Conservation (phyloP, 805 yeast genomes). For the Candida koratica region DNA sequence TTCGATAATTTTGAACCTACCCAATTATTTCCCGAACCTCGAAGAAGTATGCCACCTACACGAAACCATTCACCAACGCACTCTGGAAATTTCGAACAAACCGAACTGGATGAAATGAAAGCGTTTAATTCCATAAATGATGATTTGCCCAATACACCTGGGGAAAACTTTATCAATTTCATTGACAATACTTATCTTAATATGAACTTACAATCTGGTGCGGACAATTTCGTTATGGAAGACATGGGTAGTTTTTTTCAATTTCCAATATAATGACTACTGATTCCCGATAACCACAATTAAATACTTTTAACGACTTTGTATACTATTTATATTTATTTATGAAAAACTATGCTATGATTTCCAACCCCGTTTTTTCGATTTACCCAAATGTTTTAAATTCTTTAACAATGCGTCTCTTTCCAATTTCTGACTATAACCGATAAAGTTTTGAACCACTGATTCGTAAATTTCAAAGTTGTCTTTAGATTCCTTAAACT, state of each 20-base stretch:
- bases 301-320: background rate
- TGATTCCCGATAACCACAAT: background rate
- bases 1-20: slow-evolving; percentile 54
- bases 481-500: slow-evolving; percentile 45
- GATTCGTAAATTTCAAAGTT: slow-evolving; percentile 79
- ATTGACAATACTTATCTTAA: slow-evolving; percentile 39
- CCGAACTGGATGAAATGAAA: no score
- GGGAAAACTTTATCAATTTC: slow-evolving; percentile 31
- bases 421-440: slow-evolving; percentile 79
- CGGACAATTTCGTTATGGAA: slow-evolving; percentile 21
- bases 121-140: slow-evolving; percentile 1
- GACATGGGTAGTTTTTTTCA: slow-evolving; percentile 28
- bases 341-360: no score
- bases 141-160: slow-evolving; percentile 21
- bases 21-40: slow-evolving; percentile 48
- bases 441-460: slow-evolving; percentile 86
- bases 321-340: slow-evolving; percentile 5
- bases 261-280: no score
- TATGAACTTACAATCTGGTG: slow-evolving; percentile 40
- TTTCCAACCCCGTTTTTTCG: slow-evolving; percentile 13
- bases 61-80: slow-evolving; percentile 34
- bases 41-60: slow-evolving; percentile 33
- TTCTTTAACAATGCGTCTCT: slow-evolving; percentile 42
- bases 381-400: slow-evolving; percentile 24
- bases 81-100: slow-evolving; percentile 3